A percentile compares a stretch with the other conserved stretches of the same genome.
These are phyloP conservation scores for Candida alai DNA, from an alignment of 805 yeast species.

Conservation along the genomic window DNA sequence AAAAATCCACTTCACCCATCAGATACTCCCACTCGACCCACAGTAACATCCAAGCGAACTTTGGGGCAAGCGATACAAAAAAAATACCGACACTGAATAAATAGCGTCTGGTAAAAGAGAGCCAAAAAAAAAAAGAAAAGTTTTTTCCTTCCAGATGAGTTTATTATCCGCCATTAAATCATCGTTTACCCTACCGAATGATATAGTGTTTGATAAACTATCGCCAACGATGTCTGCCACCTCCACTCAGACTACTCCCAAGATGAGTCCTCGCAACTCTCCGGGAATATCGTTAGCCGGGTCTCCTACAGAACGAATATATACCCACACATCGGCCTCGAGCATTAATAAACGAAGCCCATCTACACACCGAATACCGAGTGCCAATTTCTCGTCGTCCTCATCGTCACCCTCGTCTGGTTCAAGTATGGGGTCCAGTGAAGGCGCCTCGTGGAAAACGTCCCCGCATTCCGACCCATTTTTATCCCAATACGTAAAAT, in stretches of 20 bases:
- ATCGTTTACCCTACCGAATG: slow-evolving; percentile 6
- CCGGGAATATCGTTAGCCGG: neutral
- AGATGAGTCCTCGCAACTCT: slow-evolving; percentile 4
- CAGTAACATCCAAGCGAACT: too few species aligned
- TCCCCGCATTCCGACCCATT: slow-evolving; percentile 15
- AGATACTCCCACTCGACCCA: too few species aligned
- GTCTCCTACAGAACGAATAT: neutral
- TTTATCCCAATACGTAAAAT: slow-evolving; percentile 19
- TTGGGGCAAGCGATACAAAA: too few species aligned
- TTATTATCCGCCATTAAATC: slow-evolving; percentile 4
- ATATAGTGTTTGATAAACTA: slow-evolving; percentile 5
- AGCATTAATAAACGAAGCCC: too few species aligned
- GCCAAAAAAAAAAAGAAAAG: slow-evolving; percentile 1
- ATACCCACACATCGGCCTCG: too few species aligned
- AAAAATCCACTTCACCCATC: too few species aligned
- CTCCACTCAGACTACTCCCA: slow-evolving; percentile 8
- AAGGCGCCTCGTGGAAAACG: slow-evolving; percentile 2
- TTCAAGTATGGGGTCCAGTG: neutral
- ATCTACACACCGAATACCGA: too few species aligned
- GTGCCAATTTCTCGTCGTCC: too few species aligned
- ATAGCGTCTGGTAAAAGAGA: too few species aligned
- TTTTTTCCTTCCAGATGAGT: slow-evolving; percentile 4
- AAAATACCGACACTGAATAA: neutral
- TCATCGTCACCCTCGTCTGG: neutral
- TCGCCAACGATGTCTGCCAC: slow-evolving; percentile 9